Evolutionary conservation across 352 stramenopile genomes (phyloP).

Genomic region (Peronospora belbahrii): DNA sequence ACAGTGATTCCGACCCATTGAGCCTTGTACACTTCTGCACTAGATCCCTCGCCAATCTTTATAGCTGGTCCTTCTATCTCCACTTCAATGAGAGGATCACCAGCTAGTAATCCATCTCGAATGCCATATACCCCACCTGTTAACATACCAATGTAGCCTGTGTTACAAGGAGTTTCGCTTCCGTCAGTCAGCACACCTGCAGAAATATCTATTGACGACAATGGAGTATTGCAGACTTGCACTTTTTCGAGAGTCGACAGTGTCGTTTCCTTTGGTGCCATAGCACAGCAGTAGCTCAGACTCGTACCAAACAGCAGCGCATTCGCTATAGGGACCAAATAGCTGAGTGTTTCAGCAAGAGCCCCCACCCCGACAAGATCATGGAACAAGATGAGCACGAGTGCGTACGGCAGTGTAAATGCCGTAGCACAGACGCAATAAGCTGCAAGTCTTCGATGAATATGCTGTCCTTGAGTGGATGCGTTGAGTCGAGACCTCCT

Average conservation of each 20-base stretch:
- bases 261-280: neutral
- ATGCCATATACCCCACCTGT: constrained; percentile 9
- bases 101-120: constrained; percentile 14
- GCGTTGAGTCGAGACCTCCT: constrained; percentile 41
- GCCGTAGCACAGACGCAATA: constrained; percentile 44
- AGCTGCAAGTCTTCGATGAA: constrained; percentile 44
- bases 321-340: constrained; percentile 50
- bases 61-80: constrained; percentile 45
- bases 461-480: constrained; percentile 44
- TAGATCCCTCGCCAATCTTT: constrained; percentile 64
- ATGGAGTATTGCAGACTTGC: constrained; percentile 11
- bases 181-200: constrained; percentile 10
- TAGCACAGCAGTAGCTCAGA: constrained; percentile 41
- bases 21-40: constrained; percentile 54
- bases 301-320: constrained; percentile 60
- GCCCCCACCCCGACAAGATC: constrained; percentile 26
- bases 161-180: constrained; percentile 5
- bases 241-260: constrained; percentile 7
- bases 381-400: constrained; percentile 30
- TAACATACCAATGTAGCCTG: too few relatives aligned
- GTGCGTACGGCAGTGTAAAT: constrained; percentile 46
- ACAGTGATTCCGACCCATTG: constrained; percentile 71
- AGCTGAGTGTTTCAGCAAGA: constrained; percentile 48
- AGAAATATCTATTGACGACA: constrained; percentile 25
- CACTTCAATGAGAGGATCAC: constrained; percentile 44